A percentile compares a stretch with the other conserved stretches of the same genome.
These are phyloP conservation scores for Ophiostoma sp. DNA, from an alignment of 2,329 filamentous ascomycete genomes.

Conservation along the genomic window DNA sequence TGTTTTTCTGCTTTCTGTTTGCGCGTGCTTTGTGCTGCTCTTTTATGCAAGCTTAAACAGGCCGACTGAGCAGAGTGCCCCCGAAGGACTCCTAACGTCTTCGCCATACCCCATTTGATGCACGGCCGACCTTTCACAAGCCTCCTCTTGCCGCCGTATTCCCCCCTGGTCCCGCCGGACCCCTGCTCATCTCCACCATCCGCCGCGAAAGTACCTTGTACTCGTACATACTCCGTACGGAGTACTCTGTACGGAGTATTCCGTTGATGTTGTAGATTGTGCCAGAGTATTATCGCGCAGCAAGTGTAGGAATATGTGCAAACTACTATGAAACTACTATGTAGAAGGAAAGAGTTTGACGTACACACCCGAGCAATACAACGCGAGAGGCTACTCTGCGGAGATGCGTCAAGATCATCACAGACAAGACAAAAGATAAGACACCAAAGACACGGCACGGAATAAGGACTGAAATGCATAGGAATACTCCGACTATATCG, in stretches of 20 bases:
- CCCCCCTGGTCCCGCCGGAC: slow-evolving; percentile 22
- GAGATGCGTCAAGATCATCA: background rate
- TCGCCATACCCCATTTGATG: slow-evolving; percentile 16
- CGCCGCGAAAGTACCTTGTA: background rate
- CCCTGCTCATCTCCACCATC: slow-evolving; percentile 14
- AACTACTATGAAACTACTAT: no score
- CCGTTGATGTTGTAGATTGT: background rate
- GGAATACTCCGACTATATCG: background rate
- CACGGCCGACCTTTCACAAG: slow-evolving; percentile 39
- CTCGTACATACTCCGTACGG: background rate
- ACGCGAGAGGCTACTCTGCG: no score
- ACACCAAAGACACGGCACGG: background rate
- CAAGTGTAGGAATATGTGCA: background rate
- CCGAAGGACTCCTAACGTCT: background rate
- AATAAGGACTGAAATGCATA: background rate
- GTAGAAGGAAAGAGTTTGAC: background rate
- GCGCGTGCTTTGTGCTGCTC: background rate
- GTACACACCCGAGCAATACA: no score
- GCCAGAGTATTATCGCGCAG: background rate
- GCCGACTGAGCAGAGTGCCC: background rate
- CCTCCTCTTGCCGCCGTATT: slow-evolving; percentile 40
- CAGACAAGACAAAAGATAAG: background rate
- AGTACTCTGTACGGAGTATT: background rate
- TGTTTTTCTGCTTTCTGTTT: no score
- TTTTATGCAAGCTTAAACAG: slow-evolving; percentile 2